Evolutionary conservation across 1,284 basidiomycete species (phyloP), one percentile per base, ranked within the genome.

Genomic region (Porodaedalea pini): DNA sequence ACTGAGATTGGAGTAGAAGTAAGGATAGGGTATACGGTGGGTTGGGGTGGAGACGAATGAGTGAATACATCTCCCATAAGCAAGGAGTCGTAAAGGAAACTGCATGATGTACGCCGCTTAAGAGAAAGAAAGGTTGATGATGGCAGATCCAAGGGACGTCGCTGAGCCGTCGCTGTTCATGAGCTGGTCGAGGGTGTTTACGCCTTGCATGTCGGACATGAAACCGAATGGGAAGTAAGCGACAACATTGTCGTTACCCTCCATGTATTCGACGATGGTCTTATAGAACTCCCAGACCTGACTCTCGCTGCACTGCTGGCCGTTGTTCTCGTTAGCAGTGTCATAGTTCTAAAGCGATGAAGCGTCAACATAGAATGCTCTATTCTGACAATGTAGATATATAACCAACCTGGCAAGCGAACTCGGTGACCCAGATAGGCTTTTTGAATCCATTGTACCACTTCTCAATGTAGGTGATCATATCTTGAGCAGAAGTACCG

Each of bases 191-290:
- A 72, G 68, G 25, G 72, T 64, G 75, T 89, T 86, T 67, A 91
- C 87, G 54, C 82, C 81, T 59, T 78, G 74, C 79, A 93, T 79
- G 66, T 88, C 71, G 59, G 79, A 67, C 82, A 90, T 84, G 50
- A 78, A 73, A 68, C 90, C 89, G 68, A 91, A 94, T 40, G 82
- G 81, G 66, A 82, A 82, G 71, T 86, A 88, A 29, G 74, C 73
- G 44, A 74, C 66, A 48, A 93, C 74, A 67, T 75, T 87, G 43
- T 68, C 52, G 15, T 80, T 78, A 27, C 61, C 59, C 61, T 90
- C 78, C 72, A 88, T 75, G 69, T 77, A 94, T 2, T 59, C 45
- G 23, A 78, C 79, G 34, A 83, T 78, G 5, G 68, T 70, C 36
- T 65, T 63, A 75, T 89, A 84, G 75, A 92, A 88, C 29, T 63